Base-by-base conservation (phyloP, 495 filamentous ascomycete species). In the Neurospora sp. region DNA sequence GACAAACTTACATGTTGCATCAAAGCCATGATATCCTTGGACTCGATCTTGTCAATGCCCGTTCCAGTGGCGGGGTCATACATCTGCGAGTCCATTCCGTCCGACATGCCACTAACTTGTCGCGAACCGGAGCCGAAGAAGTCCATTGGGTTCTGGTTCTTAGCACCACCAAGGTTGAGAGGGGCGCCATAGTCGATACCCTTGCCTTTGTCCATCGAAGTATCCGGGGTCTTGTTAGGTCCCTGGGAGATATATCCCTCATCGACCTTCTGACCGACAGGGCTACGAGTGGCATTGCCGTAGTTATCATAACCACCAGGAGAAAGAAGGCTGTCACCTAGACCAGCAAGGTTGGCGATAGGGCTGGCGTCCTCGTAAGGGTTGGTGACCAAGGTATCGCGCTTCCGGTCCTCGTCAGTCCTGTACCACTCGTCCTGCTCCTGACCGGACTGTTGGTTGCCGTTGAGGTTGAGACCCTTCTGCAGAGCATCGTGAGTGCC, bases 11-110 rank as follows among this genome's bases (percentile, higher is more conserved):
- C 90, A 80, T 97, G 96, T 78, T 99, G 94, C 96, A 99, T 98
- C 37, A 99, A 84, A 48, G 96, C 94, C 74, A 98, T 91, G 76
- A 99, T 96, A 79, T 99, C 96, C 82, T 97, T 95, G 7, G 93
- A 97, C 80, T 99, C 91, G 72, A 99, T 99, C 46, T 90, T 86
- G 74, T 98, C 94, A 73, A 97, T 92, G 40, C 94, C 95, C 69
- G 86, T 89, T 38, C 96, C 96, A 7, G 93, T 97, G 27, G 95
- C 88, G 73, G 93, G 90, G 79, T 98, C 96, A 77, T 98, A 98
- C 20, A 98, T 82, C 7, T 94, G 94, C 11, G 93, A 95, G 41
- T 87, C 89, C 89, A 94, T 92, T 18, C 92, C 92, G 76, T 97
- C 94, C 18, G 96, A 97, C 81, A 96, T 92, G 20, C 93, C 94